These are phyloP conservation scores for Chondrus crispus DNA, from an alignment of 23 red algal genomes.

Conservation along the genomic window DNA sequence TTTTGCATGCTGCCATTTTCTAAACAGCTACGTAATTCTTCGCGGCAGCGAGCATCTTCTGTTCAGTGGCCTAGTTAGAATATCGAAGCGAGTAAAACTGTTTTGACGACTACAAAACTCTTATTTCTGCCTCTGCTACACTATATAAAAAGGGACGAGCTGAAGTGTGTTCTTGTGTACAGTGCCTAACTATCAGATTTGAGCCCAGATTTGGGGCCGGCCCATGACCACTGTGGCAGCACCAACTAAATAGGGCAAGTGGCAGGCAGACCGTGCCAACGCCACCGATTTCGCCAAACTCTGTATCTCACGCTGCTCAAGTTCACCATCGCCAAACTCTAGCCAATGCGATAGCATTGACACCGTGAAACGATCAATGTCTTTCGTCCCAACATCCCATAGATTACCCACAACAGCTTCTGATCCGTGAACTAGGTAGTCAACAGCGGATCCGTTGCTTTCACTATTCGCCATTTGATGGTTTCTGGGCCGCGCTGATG, in stretches of 20 bases:
- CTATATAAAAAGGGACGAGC: too few species aligned
- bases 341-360: constrained; percentile 61
- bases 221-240: constrained; percentile 85
- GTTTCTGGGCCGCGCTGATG: constrained; percentile 44
- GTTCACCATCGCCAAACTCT: not conserved
- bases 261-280: constrained; percentile 39
- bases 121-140: too few species aligned
- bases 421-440: constrained; percentile 59
- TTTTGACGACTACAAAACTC: too few species aligned
- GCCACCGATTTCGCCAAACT: constrained; percentile 60
- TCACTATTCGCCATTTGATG: constrained; percentile 34
- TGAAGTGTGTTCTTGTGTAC: too few species aligned
- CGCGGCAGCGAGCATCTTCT: too few species aligned
- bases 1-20: too few species aligned
- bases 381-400: constrained; percentile 92
- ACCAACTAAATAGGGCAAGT: constrained; percentile 68
- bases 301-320: not conserved
- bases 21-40: too few species aligned
- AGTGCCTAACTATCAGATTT: too few species aligned
- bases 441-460: constrained; percentile 50
- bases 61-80: too few species aligned
- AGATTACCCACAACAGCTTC: constrained; percentile 80
- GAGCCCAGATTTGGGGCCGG: constrained; percentile 21
- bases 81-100: too few species aligned
- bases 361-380: constrained; percentile 85